Percentiles rank a stretch among this genome's conserved stretches.
phyloP scores from a whole-genome alignment of 495 filamentous ascomycete genomes.

The Aspergillus funiculosus region DNA sequence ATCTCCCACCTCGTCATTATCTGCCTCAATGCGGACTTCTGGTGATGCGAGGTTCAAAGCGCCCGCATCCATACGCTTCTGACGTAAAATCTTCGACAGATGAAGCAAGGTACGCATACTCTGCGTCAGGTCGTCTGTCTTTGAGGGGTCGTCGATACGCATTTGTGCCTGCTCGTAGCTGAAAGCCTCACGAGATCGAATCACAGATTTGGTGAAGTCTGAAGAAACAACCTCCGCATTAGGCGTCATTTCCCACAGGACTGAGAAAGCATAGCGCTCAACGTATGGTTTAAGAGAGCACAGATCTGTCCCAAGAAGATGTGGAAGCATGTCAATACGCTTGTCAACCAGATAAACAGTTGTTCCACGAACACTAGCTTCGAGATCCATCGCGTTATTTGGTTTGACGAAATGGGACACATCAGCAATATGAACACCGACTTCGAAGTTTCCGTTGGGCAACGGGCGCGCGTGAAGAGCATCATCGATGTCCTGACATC shows the following conservation, averaged over 20 bases:
- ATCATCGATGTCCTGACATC: conserved; percentile 97
- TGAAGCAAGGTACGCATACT: conserved; percentile 84
- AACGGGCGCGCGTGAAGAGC: conserved; percentile 80
- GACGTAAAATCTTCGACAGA: conserved; percentile 88
- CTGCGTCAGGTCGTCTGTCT: conserved; percentile 79
- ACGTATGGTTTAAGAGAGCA: conserved; percentile 97
- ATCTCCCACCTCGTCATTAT: conserved; percentile 93
- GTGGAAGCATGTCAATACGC: conserved; percentile 97
- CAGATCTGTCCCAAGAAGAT: conserved; percentile 88
- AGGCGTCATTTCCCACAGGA: conserved; percentile 84
- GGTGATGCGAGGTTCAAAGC: conserved; percentile 92
- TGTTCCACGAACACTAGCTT: conserved; percentile 88
- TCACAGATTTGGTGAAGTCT: conserved; percentile 92
- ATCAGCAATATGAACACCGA: conserved; percentile 98
- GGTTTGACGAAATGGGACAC: conserved; percentile 98
- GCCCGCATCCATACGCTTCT: conserved; percentile 93
- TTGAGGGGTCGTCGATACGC: conserved; percentile 79
- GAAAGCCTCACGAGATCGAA: conserved; percentile 95
- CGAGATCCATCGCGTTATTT: conserved; percentile 92
- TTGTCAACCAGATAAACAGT: conserved; percentile 98
- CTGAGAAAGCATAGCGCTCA: conserved; percentile 93
- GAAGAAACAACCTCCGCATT: conserved; percentile 77
- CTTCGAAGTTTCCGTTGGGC: conserved; percentile 91
- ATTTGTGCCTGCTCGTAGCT: conserved; percentile 94
- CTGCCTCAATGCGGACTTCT: conserved; percentile 88